Percentiles rank a stretch among this genome's conserved stretches.
These are phyloP conservation scores for Eucalyptus fibrosa DNA, from an alignment of 345 rosid species.

Conservation along the genomic window DNA sequence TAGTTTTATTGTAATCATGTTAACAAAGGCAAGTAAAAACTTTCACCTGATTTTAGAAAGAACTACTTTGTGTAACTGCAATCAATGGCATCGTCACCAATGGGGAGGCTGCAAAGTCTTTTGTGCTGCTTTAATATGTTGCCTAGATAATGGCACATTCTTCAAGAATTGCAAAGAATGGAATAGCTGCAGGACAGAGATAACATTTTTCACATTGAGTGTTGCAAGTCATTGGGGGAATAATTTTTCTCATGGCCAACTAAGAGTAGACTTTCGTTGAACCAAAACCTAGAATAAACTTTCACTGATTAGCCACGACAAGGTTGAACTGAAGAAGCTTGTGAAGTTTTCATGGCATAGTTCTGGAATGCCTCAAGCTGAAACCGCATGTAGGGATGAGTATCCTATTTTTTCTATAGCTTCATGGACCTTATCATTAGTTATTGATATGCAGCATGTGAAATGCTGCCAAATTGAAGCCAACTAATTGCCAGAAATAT, in stretches of 20 bases:
- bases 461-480: background rate
- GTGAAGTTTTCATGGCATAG: background rate
- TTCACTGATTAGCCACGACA: background rate
- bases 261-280: background rate
- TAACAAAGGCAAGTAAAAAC: constrained; percentile 38
- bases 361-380: background rate
- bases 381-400: background rate
- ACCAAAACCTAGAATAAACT: background rate
- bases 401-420: background rate
- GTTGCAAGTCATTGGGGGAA: background rate
- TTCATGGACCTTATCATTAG: background rate
- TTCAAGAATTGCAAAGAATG: background rate
- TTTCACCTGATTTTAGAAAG: background rate
- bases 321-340: background rate
- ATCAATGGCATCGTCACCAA: background rate
- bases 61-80: background rate
- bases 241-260: background rate
- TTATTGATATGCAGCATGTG: background rate
- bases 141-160: background rate
- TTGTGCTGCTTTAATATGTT: background rate
- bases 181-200: background rate
- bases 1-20: constrained; percentile 76
- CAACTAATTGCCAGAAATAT: background rate
- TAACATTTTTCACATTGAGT: background rate
- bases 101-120: background rate